A percentile compares a stretch with the other conserved stretches of the same genome.
phyloP scores from a whole-genome alignment of 1,284 basidiomycete species.

The Sphagnurus paluster region DNA sequence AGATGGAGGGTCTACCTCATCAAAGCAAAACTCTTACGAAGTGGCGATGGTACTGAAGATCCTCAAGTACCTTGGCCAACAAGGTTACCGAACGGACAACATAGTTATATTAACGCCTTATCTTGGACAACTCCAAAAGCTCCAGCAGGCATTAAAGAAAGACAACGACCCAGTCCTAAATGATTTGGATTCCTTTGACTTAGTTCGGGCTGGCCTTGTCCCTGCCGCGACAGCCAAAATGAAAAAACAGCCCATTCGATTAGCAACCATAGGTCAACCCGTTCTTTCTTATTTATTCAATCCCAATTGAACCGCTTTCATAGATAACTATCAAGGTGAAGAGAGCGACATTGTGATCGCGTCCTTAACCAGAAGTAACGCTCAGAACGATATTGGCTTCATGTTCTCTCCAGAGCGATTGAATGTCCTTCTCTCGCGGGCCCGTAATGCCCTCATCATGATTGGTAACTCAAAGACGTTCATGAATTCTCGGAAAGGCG shows the following conservation, averaged over 20 bases:
- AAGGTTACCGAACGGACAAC: slow-evolving; percentile 60
- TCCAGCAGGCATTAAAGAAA: slow-evolving; percentile 43
- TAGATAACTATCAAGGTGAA: slow-evolving; percentile 70
- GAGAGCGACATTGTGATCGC: slow-evolving; percentile 65
- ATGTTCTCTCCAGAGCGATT: slow-evolving; percentile 65
- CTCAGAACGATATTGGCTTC: slow-evolving; percentile 57
- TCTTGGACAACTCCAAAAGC: slow-evolving; percentile 58
- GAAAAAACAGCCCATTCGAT: slow-evolving; percentile 44
- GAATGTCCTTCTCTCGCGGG: slow-evolving; percentile 67
- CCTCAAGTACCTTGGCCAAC: slow-evolving; percentile 61
- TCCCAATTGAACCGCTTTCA: background rate
- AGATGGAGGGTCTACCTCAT: slow-evolving; percentile 49
- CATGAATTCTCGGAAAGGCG: slow-evolving; percentile 49
- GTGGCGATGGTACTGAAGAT: slow-evolving; percentile 64
- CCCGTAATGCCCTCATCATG: slow-evolving; percentile 60
- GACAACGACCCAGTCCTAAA: slow-evolving; percentile 60
- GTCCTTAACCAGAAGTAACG: slow-evolving; percentile 61
- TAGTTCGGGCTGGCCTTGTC: slow-evolving; percentile 54
- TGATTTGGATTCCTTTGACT: slow-evolving; percentile 59
- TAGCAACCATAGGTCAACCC: slow-evolving; percentile 60
- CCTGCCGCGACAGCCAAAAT: slow-evolving; percentile 35
- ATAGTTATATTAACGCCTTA: slow-evolving; percentile 68
- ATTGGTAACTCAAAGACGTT: slow-evolving; percentile 66
- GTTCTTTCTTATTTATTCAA: background rate
- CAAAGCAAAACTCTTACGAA: slow-evolving; percentile 62